A percentile compares a stretch with the other conserved stretches of the same genome.
Evolutionary conservation across 495 filamentous ascomycete genomes (phyloP).

Genomic region (Hypoxylon lienhwacheense): DNA sequence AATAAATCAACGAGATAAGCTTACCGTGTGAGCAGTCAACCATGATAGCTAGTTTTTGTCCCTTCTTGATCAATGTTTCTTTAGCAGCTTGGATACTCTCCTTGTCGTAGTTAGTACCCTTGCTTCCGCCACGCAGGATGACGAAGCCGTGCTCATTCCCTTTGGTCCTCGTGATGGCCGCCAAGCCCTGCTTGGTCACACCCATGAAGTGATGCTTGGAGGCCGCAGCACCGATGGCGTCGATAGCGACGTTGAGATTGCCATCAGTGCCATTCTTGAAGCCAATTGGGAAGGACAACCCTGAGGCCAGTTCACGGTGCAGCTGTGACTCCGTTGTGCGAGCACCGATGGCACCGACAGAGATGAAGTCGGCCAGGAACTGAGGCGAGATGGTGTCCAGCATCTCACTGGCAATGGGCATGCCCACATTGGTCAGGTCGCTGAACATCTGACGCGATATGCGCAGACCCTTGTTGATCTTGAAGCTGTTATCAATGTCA

Average conservation of each 20-base stretch:
- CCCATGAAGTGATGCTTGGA: slow-evolving; percentile 97
- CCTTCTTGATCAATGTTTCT: slow-evolving; percentile 80
- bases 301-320: slow-evolving; percentile 93
- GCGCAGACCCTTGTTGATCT: slow-evolving; percentile 98
- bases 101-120: slow-evolving; percentile 92
- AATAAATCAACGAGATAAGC: slow-evolving; percentile 12
- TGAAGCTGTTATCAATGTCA: slow-evolving; percentile 93
- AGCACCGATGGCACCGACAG: slow-evolving; percentile 92
- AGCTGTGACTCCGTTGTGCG: slow-evolving; percentile 97
- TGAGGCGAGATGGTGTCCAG: slow-evolving; percentile 95
- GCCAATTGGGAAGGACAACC: slow-evolving; percentile 94
- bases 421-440: slow-evolving; percentile 79
- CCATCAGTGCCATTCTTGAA: slow-evolving; percentile 99
- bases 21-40: slow-evolving; percentile 94
- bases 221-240: slow-evolving; percentile 89
- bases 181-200: slow-evolving; percentile 97
- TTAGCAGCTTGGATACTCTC: slow-evolving; percentile 77
- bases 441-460: slow-evolving; percentile 86
- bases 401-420: slow-evolving; percentile 97
- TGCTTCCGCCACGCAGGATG: slow-evolving; percentile 86
- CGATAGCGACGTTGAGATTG: slow-evolving; percentile 90
- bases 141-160: slow-evolving; percentile 98
- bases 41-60: slow-evolving; percentile 88
- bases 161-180: slow-evolving; percentile 87
- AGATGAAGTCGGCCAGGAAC: slow-evolving; percentile 93